Base-by-base conservation (phyloP, 306 rosid species). In the Begonia fuchsioides region DNA sequence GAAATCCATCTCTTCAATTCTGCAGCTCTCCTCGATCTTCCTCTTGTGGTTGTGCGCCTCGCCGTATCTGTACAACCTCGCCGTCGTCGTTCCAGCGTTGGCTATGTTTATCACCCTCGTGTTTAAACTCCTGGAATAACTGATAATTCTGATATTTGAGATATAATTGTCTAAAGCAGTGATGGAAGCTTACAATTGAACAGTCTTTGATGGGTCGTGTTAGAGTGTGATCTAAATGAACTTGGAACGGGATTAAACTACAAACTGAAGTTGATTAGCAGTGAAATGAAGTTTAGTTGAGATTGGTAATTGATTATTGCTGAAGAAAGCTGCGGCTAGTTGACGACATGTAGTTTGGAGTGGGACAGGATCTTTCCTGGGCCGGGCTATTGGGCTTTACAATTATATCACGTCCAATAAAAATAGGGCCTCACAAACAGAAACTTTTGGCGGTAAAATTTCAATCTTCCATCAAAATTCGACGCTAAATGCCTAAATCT, bases 1-100 rank as follows among this genome's bases (percentile, higher is more conserved):
- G 54, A 88, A 84, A 66, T 67, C 93, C 51, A 88, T 61, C 59
- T 88, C 97, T 58, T 88, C 87, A 43, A 84, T 88, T 60, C 58
- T 73, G 93, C 97, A 84, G 1, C 67, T 74, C 68, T 88, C 97
- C 59, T 81, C 87, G 19, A 84, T 74, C 67, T 58, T 81, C 43
- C 86, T 13, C 58, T 60, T 73, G 46, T 81, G 84, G 43, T 74
- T 79, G 32, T 56, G 76, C 2, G 70, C 66, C 32, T 52, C 73
- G 10, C 95, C 95, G 16, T 76, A 78, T 52, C 93, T 64, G 38
- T 68, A 74, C 16, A 88, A 57, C 50, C 77, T 68, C 11, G 80
- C 76, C 12, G 74, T 61, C 0, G 97, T 81, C 39, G 62, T 71
- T 0, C 95, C 93, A 2, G 68, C 66, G 43, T 88, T 93, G 0